Conservation (phyloP, 352 stramenopile species). For the Phytophthora aleatoria region DNA sequence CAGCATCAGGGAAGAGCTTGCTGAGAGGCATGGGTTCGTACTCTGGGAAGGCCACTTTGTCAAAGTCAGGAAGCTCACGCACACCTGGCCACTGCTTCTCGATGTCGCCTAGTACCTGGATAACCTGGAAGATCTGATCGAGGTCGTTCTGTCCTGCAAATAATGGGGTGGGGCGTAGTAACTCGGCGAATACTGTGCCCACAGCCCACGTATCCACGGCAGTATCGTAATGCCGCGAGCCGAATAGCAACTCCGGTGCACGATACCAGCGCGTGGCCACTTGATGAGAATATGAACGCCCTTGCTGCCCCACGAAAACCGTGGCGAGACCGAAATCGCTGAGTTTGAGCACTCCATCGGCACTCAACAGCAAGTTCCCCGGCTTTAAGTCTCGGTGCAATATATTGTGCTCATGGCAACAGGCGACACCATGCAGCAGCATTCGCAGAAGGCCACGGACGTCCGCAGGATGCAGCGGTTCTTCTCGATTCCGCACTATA, state of each 20-base stretch:
- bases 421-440: constrained; percentile 66
- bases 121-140: constrained; percentile 78
- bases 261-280: constrained; percentile 86
- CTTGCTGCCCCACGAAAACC: constrained; percentile 47
- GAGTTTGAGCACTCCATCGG: constrained; percentile 67
- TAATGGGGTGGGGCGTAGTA: constrained; percentile 62
- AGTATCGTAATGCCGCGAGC: constrained; percentile 58
- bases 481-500: constrained; percentile 47
- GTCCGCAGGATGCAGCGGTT: constrained; percentile 46
- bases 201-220: constrained; percentile 80
- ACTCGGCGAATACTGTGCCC: constrained; percentile 67
- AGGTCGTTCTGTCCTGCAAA: constrained; percentile 86
- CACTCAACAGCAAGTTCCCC: constrained; percentile 65
- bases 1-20: constrained; percentile 55
- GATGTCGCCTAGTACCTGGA: constrained; percentile 67
- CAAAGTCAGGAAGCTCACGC: constrained; percentile 59
- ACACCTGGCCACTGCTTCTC: constrained; percentile 63
- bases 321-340: constrained; percentile 83
- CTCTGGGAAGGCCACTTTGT: constrained; percentile 69
- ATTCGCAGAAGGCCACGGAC: constrained; percentile 67
- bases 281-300: constrained; percentile 65
- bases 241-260: constrained; percentile 81
- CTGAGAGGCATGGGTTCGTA: constrained; percentile 51
- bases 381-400: constrained; percentile 81
- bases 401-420: constrained; percentile 67